Percentiles rank a stretch among this genome's conserved stretches.
Evolutionary conservation across 495 filamentous ascomycete genomes (phyloP).

Genomic region (Neurospora sp.): DNA sequence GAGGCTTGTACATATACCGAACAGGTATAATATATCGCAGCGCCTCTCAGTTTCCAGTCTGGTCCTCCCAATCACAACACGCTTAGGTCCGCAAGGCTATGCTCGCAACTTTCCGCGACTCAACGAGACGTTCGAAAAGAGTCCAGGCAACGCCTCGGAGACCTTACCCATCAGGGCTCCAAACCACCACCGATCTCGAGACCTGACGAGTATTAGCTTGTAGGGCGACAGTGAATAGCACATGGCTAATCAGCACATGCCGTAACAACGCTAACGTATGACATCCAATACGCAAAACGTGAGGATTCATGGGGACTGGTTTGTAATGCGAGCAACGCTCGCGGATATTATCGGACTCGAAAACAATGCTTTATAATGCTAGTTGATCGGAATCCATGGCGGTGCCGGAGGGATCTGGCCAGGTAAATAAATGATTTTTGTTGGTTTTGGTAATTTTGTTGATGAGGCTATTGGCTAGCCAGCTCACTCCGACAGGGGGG

Average conservation of each 20-base stretch:
- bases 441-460: constrained; percentile 41
- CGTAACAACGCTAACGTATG: constrained; percentile 49
- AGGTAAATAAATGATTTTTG: constrained; percentile 37
- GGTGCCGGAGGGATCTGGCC: constrained; percentile 24
- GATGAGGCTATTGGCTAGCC: constrained; percentile 34
- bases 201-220: constrained; percentile 46
- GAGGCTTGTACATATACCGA: not conserved
- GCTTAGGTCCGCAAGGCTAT: constrained; percentile 49
- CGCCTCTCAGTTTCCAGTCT: constrained; percentile 43
- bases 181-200: not conserved
- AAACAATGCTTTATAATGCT: constrained; percentile 36
- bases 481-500: constrained; percentile 31
- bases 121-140: constrained; percentile 37
- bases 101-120: constrained; percentile 44
- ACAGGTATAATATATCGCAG: constrained; percentile 33
- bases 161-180: not conserved
- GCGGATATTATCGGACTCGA: constrained; percentile 50
- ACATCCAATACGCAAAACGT: constrained; percentile 51
- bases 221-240: constrained; percentile 60
- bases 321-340: constrained; percentile 51
- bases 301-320: constrained; percentile 52
- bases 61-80: not conserved
- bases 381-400: constrained; percentile 25
- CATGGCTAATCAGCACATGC: constrained; percentile 29
- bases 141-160: constrained; percentile 30